These are phyloP conservation scores for Nephromyces sp. DNA, from an alignment of 169 alveolate species.

Conservation along the genomic window DNA sequence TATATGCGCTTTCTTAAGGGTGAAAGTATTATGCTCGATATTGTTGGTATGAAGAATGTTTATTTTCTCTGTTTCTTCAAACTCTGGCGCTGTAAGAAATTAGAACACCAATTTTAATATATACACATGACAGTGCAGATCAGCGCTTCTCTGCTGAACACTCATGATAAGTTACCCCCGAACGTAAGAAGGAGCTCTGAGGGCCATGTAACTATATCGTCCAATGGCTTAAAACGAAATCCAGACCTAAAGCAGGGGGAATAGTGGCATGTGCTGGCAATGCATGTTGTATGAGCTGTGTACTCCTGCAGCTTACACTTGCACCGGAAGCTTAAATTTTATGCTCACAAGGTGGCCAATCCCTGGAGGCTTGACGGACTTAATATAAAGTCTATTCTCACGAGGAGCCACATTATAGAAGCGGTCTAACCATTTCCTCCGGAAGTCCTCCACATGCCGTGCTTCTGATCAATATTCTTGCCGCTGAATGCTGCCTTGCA, in stretches of 20 bases:
- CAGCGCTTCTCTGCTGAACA: no score
- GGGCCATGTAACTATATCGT: constrained; percentile 30
- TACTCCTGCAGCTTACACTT: constrained; percentile 5
- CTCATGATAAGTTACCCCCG: neutral
- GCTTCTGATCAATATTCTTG: constrained; percentile 13
- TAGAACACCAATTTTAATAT: no score
- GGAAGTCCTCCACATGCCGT: constrained; percentile 11
- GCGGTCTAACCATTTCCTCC: constrained; percentile 21
- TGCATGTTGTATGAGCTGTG: neutral
- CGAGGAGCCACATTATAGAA: neutral
- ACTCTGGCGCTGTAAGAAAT: constrained; percentile 4
- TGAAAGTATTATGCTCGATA: constrained; percentile 16
- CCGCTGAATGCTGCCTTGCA: constrained; percentile 24
- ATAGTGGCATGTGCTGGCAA: neutral
- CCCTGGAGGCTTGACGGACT: constrained; percentile 2
- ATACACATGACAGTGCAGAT: no score
- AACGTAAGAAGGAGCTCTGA: constrained; percentile 24
- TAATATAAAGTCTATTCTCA: neutral
- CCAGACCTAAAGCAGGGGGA: constrained; percentile 43
- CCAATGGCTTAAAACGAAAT: constrained; percentile 27
- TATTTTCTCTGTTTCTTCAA: constrained; percentile 6
- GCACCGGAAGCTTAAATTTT: constrained; percentile 12
- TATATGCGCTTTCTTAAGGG: neutral
- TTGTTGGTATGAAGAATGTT: constrained; percentile 13
- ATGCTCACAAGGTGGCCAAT: constrained; percentile 10